Base-by-base conservation (phyloP, 129 eudicot genomes). In the Artemisia annua region DNA sequence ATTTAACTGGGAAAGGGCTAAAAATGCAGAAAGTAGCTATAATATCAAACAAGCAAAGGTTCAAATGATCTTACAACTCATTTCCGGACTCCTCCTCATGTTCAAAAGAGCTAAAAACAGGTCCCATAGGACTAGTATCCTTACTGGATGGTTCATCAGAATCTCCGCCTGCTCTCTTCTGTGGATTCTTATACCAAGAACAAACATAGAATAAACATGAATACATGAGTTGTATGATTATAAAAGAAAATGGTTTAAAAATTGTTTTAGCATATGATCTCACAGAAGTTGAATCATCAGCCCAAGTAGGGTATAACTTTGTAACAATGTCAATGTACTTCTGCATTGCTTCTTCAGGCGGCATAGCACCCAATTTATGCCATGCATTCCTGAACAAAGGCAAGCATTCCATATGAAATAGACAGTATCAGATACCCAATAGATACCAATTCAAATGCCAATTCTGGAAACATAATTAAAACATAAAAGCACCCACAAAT, bases 321-420 rank as follows among this genome's bases (percentile, higher is more conserved):
- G 91, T 84, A 30, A 94, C 81, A 52, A 87, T 87, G n/a, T 82
- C 93, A 69, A 94, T 57, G 67, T 94, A 90, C 82, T 90, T 88
- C 83, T 83, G 78, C 98, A 94, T 94, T 49, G 98, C 98, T 78
- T 94, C 97, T 83, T 94, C 98, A 55, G 88, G 84, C 39, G 97
- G 83, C 97, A 94, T 90, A 26, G 93, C 79, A 16, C 96, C 97
- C 84, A 94, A 35, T 73, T 94, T 88, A 73, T 81, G 82, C 98
- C 98, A 94, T 64, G 98, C 96, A 81, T 90, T 88, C 97, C 98
- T 90, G 57, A 22, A 28, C 48, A 26, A 16, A 11, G 35, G 28
- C 48, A 72, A 46, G 57, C 48, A 11, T 48, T 28, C 1, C 57
- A 58, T 7, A 32, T 69, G 63, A 30, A 51, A n/a, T 7, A 24